Evolutionary conservation across 2,329 filamentous ascomycete species (phyloP), one percentile per base, ranked within the genome.

Genomic region (Coccinonectria pachysandricola): DNA sequence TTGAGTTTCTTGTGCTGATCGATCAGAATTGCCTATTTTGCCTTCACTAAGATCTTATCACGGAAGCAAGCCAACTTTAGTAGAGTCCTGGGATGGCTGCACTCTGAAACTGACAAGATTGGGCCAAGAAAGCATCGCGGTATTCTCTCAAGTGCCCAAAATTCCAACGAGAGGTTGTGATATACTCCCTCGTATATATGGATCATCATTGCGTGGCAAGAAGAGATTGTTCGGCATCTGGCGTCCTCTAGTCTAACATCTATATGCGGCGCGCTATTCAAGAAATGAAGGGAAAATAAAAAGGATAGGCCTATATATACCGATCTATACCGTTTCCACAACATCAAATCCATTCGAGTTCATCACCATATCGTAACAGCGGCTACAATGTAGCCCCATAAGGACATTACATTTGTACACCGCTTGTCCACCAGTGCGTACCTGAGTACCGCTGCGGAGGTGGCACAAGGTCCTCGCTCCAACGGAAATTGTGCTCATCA

Each of bases 11-110:
- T 17, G n/a, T 8, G 8, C 8, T 11, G 31, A 12, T 6, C 4
- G 15, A 16, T 14, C 44, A 81, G 77, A 62, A 59, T 88, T 32
- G 78, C 75, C 1, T 73, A 75, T 26, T 62, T 63, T 15, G 84
- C 85, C 5, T 93, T 93, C 44, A 52, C 61, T 23, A 58, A 64
- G 26, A 75, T 91, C 15, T 62, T 95, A 42, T 50, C 54, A 24
- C 68, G 64, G 40, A 84, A 79, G 50, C 86, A 93, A 62, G 77
- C 78, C 17, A 68, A 64, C 28, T 83, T 85, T 52, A 46, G 46
- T 5, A 55, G 56, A 15, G 65, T 87, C 9, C 53, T 95, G 31
- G 51, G 49, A 16, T 94, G 84, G 84, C 54, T 94, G 33, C 61
- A 65, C 6, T 48, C 35, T 9, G 60, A 72, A 40, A 54, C 59